Evolutionary conservation across 202 grass and related monocot species (phyloP), one percentile per base, ranked within the genome.

Genomic region (Panicum virgatum): DNA sequence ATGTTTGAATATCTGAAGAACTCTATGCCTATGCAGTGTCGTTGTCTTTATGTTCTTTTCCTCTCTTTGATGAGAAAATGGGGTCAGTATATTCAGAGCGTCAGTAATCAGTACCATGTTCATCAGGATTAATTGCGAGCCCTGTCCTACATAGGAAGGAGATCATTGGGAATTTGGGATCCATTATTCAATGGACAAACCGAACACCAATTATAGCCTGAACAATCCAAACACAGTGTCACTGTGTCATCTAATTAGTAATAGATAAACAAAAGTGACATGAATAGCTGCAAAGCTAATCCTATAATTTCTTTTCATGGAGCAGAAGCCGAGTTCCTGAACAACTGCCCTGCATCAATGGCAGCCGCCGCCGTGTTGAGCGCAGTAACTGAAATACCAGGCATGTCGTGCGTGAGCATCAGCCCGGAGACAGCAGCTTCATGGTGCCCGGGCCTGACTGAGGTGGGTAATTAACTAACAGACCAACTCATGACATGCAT

Each of bases 331-430:
- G 80, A 90, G 69, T 90, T 86, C 83, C 61, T 88, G 70, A 72
- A 72, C 38, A 85, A 81, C 66, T 73, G 85, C n/a, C 85, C 88
- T 19, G 88, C 91, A 62, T 83, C 81, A 80, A 90, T 90, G 59
- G 88, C 91, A 5, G 91, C 84, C 16, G 85, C 85, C 7, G 79
- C 88, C 8, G 81, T 86, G 43, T 63, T 94, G 22, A 76, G 29
- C 26, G 78, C 78, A 70, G 68, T 73, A 19, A 78, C 75, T 26
- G 84, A 90, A 38, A 64, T 48, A 12, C 19, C 60, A 14, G 76
- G 40, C 46, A 77, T 79, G 67, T 14, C 62, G 30, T 40, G 39
- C 59, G 10, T 48, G 47, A 77, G 82, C 32, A 22, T 74, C 82
- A 89, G 69, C 34, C 70, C 82, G n/a, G 76, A 89, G 66, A 20